These are phyloP conservation scores for Hypomontagnella submonticulosa DNA, from an alignment of 495 filamentous ascomycete genomes.

Conservation along the genomic window DNA sequence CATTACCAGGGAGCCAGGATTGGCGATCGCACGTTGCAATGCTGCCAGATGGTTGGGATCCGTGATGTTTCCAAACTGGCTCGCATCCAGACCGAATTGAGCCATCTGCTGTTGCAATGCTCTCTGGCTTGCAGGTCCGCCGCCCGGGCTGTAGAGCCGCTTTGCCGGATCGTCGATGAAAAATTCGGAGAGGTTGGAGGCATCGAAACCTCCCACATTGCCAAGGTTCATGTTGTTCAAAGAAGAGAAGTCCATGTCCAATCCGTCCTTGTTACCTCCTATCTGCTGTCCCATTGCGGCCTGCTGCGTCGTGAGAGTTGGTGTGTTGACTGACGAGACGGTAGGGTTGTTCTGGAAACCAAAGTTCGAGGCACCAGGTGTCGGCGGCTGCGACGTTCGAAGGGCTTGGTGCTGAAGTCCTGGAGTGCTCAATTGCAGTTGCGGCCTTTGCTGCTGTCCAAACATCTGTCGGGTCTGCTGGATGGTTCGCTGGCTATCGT, in stretches of 20 bases:
- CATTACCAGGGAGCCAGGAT: slow-evolving; percentile 58
- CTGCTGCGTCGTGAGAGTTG: slow-evolving; percentile 77
- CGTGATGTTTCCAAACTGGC: slow-evolving; percentile 76
- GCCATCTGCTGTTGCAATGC: slow-evolving; percentile 69
- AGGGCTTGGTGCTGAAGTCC: slow-evolving; percentile 81
- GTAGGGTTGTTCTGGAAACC: slow-evolving; percentile 93
- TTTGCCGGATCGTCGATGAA: slow-evolving; percentile 98
- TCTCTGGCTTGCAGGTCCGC: slow-evolving; percentile 72
- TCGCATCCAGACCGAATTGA: slow-evolving; percentile 71
- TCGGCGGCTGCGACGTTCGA: slow-evolving; percentile 84
- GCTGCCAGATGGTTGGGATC: slow-evolving; percentile 77
- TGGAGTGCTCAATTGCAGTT: slow-evolving; percentile 75
- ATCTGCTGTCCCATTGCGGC: slow-evolving; percentile 50
- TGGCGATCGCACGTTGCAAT: slow-evolving; percentile 77
- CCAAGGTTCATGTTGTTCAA: slow-evolving; percentile 65
- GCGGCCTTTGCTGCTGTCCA: slow-evolving; percentile 77
- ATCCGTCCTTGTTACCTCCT: slow-evolving; percentile 53
- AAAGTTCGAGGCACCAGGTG: slow-evolving; percentile 78
- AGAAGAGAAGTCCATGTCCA: slow-evolving; percentile 68
- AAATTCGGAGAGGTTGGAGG: slow-evolving; percentile 51
- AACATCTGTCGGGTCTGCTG: slow-evolving; percentile 70
- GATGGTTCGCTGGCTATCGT: slow-evolving; percentile 68
- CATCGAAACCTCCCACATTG: slow-evolving; percentile 55
- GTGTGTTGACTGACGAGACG: slow-evolving; percentile 97
- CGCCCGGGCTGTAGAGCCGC: slow-evolving; percentile 86